Evolutionary conservation across 352 stramenopile genomes (phyloP), one percentile per base, ranked within the genome.

Genomic region (Phytophthora agathidicida): DNA sequence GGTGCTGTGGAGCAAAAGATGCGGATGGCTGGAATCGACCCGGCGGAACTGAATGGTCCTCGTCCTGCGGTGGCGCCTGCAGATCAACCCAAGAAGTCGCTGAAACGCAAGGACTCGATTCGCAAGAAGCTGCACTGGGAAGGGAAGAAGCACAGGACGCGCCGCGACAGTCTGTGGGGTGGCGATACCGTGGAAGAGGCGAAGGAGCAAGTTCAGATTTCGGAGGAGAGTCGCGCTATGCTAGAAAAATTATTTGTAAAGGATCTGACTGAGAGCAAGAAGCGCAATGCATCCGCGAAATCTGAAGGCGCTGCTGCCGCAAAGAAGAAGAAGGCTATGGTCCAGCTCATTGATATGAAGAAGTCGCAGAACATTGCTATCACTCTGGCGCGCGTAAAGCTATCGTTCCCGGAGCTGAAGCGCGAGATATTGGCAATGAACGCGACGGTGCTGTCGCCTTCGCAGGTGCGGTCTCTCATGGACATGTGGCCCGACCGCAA

Each of bases 361-460:
- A 95, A 93, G 46, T 88, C 83, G 16, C 86, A 95, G 60, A 95
- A 95, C 62, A 92, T 95, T 46, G 76, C 83, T 8, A 95, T 95
- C 43, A 92, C 83, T 11, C 41, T 95, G 30, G 86, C 86, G 2
- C 82, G 86, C 27, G 75, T 95, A 1, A 93, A 93, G 63, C 53
- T 91, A 17, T 47, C 60, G 7, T 93, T 89, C 47, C 58, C 81
- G 0, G 69, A 91, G 57, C 65, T 94, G 10, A 90, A 89, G 59
- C 71, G 65, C 17, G 81, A 94, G 50, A 77, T 94, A 33, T 48
- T 94, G 44, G 69, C 75, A 11, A 80, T 94, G 75, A 93, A 93
- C 45, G 58, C 86, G 41, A 87, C 76, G 0, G 79, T 94, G 14
- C 57, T 94, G 10, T 93, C 86, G 11, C 73, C 83, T 11, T 84